Base-by-base conservation (phyloP, 1,284 basidiomycete species). In the Ustilago sp. region DNA sequence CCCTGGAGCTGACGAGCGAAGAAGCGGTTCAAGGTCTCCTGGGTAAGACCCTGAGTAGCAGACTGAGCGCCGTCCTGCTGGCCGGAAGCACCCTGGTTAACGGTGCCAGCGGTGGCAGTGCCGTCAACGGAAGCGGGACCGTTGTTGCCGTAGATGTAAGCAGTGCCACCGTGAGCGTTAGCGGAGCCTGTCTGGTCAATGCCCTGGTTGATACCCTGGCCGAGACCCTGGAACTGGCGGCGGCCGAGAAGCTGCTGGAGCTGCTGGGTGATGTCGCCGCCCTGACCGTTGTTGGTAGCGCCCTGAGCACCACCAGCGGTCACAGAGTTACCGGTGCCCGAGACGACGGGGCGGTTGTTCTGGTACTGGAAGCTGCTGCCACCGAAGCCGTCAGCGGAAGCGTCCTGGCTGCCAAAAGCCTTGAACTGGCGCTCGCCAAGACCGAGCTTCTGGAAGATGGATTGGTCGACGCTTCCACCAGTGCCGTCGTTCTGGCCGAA, bases 131-230 rank as follows among this genome's bases (percentile, higher is more conserved):
- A n/a, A 9, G 63, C 50, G 36, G 68, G 62, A 7, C 68, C 68
- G 53, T 65, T 65, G 50, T 60, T 56, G 36, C 68, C 68, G 48
- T 51, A 53, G 55, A 71, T 60, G 50, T 45, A 56, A n/a, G 68
- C 58, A 50, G 55, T n/a, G 23, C 68, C 68, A 45, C 68, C 68
- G 23, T 60, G 19, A 32, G 63, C 68, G 63, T 57, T 62, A 39
- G 69, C 63, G 28, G 57, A 54, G 59, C 63, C 69, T 36, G 45
- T 54, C 63, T 72, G 69, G 43, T 72, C 43, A 15, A 65, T 66
- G 45, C 63, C 69, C 52, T 72, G 63, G 39, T 60, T 63, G 50
- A 67, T 65, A 35, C 69, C 69, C 56, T 72, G 69, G 28, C 69
- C 63, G 6, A 63, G 63, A 52, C 63, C 69, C 63, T 72, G 69